Base-by-base conservation (phyloP, 1,139 yeast genomes). In the Blastobotrys niveus region DNA sequence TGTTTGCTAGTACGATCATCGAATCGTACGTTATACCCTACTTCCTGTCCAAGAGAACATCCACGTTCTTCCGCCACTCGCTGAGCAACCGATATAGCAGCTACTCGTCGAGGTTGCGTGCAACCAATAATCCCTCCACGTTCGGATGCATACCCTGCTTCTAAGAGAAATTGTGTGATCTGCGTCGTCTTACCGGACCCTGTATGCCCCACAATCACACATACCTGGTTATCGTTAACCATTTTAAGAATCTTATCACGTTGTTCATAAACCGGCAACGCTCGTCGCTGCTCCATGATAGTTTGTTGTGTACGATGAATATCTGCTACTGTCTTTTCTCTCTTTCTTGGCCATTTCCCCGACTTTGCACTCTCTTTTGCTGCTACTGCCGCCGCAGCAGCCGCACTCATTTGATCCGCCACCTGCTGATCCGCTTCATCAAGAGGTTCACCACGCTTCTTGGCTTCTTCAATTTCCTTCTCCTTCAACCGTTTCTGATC, bases 161-260 rank as follows among this genome's bases (percentile, higher is more conserved):
- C 95, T 48, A 76, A 75, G 12, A 91, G 68, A 58, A 77, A 88
- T 61, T 91, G 97, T 0, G 96, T 78, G 36, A 91, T 68, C 62
- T 91, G 97, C 0, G 98, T 91, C 1, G 97, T 88, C 62, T 91
- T 91, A 54, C 98, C 98, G 0, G 97, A 88, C 18, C 98, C 98
- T 0, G 98, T 91, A 57, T 91, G 97, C 49, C 98, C 97, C 50
- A 91, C 83, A 2, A 91, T 77, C 15, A 91, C 76, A 8, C 82
- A 71, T 0, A 91, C 86, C 63, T 89, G 97, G 59, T 88, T 86
- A 49, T 69, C 72, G 45, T 64, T 59, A 3, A 91, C 74, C 0
- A 81, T 73, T 2, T 74, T 59, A 9, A 91, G 63, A 9, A 91
- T 64, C 42, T 78, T 70, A 0, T 67, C 58, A 40, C 94, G 71